Conservation (phyloP, 2,329 filamentous ascomycete species). For the Aspergillus jensenii region DNA sequence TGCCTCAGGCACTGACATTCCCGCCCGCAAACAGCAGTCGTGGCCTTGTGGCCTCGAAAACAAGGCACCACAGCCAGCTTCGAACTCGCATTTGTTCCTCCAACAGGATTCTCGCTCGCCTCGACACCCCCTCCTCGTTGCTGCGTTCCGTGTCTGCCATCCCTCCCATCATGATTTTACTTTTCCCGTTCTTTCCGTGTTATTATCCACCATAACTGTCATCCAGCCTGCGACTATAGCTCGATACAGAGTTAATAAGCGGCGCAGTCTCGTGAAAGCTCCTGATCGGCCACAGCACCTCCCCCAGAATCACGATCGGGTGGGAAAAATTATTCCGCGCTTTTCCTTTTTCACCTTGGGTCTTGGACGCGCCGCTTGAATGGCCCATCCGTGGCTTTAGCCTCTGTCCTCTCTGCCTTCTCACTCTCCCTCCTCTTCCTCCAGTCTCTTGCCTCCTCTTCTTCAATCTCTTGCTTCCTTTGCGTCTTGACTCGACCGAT, state of each 20-base stretch:
- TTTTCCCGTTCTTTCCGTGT: not conserved
- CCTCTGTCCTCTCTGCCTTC: conserved; percentile 3
- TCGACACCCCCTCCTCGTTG: conserved; percentile 3
- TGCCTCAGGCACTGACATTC: not conserved
- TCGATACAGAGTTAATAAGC: not conserved
- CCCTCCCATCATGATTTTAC: not conserved
- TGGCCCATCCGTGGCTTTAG: conserved; percentile 13
- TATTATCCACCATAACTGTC: conserved; percentile 4
- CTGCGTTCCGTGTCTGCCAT: not conserved
- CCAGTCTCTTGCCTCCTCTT: conserved; percentile 2
- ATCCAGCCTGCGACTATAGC: conserved; percentile 3
- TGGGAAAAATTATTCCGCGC: conserved; percentile 16
- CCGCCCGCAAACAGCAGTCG: not conserved
- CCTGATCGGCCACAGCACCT: conserved; percentile 1
- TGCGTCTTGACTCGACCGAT: conserved; percentile 3
- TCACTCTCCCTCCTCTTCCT: conserved; percentile 6
- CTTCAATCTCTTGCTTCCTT: conserved; percentile 1
- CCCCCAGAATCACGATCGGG: conserved; percentile 11
- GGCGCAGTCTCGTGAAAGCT: not conserved
- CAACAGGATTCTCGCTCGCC: conserved; percentile 5
- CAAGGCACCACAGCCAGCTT: conserved; percentile 2
- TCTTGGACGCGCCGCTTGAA: conserved; percentile 14
- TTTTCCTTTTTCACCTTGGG: conserved; percentile 15
- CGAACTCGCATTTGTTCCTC: conserved; percentile 1
- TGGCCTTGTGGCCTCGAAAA: conserved; percentile 1